These are phyloP conservation scores for Pestalotiopsis fici DNA, from an alignment of 2,329 filamentous ascomycete species.

Conservation along the genomic window DNA sequence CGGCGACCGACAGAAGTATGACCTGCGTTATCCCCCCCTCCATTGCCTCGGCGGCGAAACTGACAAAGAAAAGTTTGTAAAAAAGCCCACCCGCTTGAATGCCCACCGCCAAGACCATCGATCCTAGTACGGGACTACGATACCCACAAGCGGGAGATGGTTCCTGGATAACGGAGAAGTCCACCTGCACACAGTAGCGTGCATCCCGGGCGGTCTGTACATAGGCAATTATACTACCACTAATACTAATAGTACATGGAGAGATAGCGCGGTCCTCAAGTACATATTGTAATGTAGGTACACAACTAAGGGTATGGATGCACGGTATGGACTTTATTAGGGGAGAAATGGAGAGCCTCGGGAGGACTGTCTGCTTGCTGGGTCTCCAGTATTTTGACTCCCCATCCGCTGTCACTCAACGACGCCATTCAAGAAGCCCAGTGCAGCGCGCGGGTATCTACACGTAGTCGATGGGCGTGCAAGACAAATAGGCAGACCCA, in stretches of 20 bases:
- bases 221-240: background rate
- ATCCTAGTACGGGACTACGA: background rate
- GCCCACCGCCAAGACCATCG: background rate
- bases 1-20: background rate
- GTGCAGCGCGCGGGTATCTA: background rate
- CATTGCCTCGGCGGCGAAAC: background rate
- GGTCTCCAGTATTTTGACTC: background rate
- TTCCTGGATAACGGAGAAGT: conserved; percentile 10
- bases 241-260: background rate
- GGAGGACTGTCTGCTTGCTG: background rate
- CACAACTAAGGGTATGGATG: background rate
- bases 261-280: background rate
- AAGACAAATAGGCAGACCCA: no score
- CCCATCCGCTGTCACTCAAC: background rate
- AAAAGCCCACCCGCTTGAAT: background rate
- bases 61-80: background rate
- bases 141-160: background rate
- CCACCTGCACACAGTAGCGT: conserved; percentile 1
- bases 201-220: background rate
- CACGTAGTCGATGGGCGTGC: no score
- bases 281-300: background rate
- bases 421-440: background rate
- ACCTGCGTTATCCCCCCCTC: background rate
- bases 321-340: background rate
- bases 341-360: background rate